Percentiles rank a stretch among this genome's conserved stretches.
phyloP scores from a whole-genome alignment of 2,329 filamentous ascomycete genomes.

The Fusarium burgessii region DNA sequence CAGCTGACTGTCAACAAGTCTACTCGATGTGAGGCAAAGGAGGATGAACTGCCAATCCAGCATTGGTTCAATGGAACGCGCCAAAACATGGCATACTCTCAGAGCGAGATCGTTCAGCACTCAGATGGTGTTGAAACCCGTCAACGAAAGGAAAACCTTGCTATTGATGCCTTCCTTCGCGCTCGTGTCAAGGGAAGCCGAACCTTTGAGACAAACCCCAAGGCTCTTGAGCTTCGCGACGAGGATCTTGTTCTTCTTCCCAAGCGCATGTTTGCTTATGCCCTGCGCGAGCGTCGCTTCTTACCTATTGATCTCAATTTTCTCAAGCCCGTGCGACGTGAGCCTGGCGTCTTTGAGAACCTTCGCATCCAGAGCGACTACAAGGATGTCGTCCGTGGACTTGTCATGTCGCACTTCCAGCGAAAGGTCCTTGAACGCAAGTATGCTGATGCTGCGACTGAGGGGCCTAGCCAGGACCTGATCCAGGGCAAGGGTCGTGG shows the following conservation, averaged over 20 bases:
- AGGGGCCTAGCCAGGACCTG: slow-evolving; percentile 53
- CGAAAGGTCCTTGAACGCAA: slow-evolving; percentile 53
- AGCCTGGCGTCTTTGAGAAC: slow-evolving; percentile 55
- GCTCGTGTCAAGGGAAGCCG: slow-evolving; percentile 52
- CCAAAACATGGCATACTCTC: slow-evolving; percentile 49
- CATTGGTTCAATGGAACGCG: slow-evolving; percentile 52
- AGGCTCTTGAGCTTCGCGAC: slow-evolving; percentile 44
- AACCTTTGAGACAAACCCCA: slow-evolving; percentile 50
- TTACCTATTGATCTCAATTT: slow-evolving; percentile 52
- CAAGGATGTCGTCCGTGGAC: slow-evolving; percentile 55
- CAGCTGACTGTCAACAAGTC: slow-evolving; percentile 49
- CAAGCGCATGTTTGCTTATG: slow-evolving; percentile 57
- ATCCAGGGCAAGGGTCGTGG: slow-evolving; percentile 60
- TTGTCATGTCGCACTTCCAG: slow-evolving; percentile 58
- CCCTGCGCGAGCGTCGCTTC: slow-evolving; percentile 56
- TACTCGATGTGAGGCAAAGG: slow-evolving; percentile 46
- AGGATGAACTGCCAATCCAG: slow-evolving; percentile 54
- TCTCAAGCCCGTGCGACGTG: slow-evolving; percentile 52
- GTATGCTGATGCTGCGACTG: slow-evolving; percentile 46
- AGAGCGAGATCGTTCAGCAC: slow-evolving; percentile 53
- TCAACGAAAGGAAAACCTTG: slow-evolving; percentile 54
- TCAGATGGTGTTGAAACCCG: slow-evolving; percentile 52
- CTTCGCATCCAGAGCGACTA: slow-evolving; percentile 56
- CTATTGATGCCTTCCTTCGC: slow-evolving; percentile 51
- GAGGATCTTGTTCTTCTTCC: slow-evolving; percentile 53